Conservation (phyloP, 495 filamentous ascomycete genomes). For the Hypoxylon cercidicola region DNA sequence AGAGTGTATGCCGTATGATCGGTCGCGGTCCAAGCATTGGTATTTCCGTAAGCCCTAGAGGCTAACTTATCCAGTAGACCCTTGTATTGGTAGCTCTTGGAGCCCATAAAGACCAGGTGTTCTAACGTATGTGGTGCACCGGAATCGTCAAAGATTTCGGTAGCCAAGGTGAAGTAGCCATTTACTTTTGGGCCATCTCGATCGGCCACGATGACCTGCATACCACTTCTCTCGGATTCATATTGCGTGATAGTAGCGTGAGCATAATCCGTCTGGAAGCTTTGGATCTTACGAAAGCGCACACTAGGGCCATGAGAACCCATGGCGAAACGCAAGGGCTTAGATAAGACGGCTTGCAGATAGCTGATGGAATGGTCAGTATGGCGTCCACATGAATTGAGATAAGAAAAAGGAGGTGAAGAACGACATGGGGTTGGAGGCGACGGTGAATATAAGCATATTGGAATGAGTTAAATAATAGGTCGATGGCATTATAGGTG, state of each 20-base stretch:
- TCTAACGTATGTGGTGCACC: constrained; percentile 96
- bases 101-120: constrained; percentile 98
- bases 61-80: constrained; percentile 94
- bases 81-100: constrained; percentile 92
- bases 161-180: constrained; percentile 94
- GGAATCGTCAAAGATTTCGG: constrained; percentile 96
- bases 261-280: constrained; percentile 88
- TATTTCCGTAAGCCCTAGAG: constrained; percentile 89
- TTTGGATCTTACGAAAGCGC: constrained; percentile 84
- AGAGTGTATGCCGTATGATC: constrained; percentile 98
- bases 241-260: constrained; percentile 85
- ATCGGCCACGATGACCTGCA: constrained; percentile 92
- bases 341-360: constrained; percentile 32
- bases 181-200: constrained; percentile 92
- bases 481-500: constrained; percentile 13
- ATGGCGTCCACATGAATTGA: not conserved
- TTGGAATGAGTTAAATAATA: constrained; percentile 7
- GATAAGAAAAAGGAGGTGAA: not conserved
- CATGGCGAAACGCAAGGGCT: constrained; percentile 45
- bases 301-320: constrained; percentile 44
- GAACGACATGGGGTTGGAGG: not conserved
- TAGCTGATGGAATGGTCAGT: constrained; percentile 39
- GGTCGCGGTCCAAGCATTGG: constrained; percentile 95
- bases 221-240: constrained; percentile 82
- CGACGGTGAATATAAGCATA: constrained; percentile 9